Base-by-base conservation (phyloP, 2,329 filamentous ascomycete species). In the Penicillium olsonii region DNA sequence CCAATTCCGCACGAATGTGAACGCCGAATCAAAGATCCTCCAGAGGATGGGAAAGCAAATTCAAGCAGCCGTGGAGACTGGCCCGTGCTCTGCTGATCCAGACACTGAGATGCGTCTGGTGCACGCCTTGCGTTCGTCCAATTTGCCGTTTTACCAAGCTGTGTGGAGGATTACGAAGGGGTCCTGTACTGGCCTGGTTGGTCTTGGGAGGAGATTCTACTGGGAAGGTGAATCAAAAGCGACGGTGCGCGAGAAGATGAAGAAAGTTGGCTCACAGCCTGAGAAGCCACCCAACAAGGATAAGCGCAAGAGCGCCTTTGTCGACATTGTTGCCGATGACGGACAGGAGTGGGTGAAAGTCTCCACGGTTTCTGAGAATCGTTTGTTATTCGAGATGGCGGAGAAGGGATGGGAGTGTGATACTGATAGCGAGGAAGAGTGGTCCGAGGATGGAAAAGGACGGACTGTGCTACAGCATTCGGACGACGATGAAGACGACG, bases 261-360 rank as follows among this genome's bases (percentile, higher is more conserved):
- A 17, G 50, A 51, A 37, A 54, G 42, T 20, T 37, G 55, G 15
- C 24, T 22, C 10, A 47, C 63, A 37, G 18, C 40, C n/a, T 55
- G 66, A 44, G 53, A 69, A 61, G 46, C 57, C 50, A 35, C 50
- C 56, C 2, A 72, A 69, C 38, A 68, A 68, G 40, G 66, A 69
- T 42, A 77, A 75, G 45, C 76, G 78, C 61, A 75, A 72, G 29
- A 77, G 75, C 52, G 81, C 81, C 1, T 70, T 82, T 44, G 83
- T 87, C 4, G 85, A 89, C 68, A 80, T 87, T 38, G 80, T 88
- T 20, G 78, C 82, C 2, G 74, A 82, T 48, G 78, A 82, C 63
- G 85, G 85, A 10, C 69, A 77, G 49, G 78, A 84, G 59, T 89
- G 85, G 86, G 78, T 85, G 45, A 87, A 87, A 65, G 80, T 88